Conservation (phyloP, 257 asterid species). For the Gentiana dahurica region DNA sequence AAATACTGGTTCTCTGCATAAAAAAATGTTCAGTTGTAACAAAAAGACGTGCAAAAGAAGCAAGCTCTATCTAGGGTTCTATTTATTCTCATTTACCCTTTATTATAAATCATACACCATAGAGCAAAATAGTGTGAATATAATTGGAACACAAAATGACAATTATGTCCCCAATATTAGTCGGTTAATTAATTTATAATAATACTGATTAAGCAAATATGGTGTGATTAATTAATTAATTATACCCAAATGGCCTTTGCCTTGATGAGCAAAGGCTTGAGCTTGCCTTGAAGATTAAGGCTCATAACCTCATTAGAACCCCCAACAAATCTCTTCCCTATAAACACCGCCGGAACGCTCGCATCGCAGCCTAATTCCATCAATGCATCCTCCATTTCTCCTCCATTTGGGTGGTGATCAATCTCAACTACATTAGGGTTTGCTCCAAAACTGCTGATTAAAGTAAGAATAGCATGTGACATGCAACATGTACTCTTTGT, state of each 20-base stretch:
- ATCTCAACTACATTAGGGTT: slow-evolving; percentile 33
- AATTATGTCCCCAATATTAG: background rate
- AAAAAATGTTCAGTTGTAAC: too few relatives aligned
- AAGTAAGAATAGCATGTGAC: slow-evolving; percentile 28
- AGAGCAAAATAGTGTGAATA: background rate
- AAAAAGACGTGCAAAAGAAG: too few relatives aligned
- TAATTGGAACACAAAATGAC: background rate
- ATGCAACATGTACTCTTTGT: slow-evolving; percentile 55
- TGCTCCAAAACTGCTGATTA: slow-evolving; percentile 51
- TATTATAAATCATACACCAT: background rate
- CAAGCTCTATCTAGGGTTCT: too few relatives aligned
- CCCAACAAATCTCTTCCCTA: slow-evolving; percentile 41
- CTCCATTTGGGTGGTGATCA: slow-evolving; percentile 28
- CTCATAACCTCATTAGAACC: slow-evolving; percentile 61
- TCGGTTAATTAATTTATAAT: too few relatives aligned
- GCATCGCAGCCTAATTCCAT: slow-evolving; percentile 46
- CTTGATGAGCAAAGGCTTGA: slow-evolving; percentile 41
- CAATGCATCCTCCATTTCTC: slow-evolving; percentile 39
- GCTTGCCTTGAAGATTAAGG: slow-evolving; percentile 41
- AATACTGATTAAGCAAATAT: too few relatives aligned
- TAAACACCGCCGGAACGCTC: slow-evolving; percentile 49
- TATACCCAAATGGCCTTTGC: slow-evolving; percentile 59
- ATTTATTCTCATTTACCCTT: too few relatives aligned
- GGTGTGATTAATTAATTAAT: background rate
- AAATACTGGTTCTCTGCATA: too few relatives aligned